Conservation (phyloP, 2,329 filamentous ascomycete genomes). For the Ophiostoma sp. region DNA sequence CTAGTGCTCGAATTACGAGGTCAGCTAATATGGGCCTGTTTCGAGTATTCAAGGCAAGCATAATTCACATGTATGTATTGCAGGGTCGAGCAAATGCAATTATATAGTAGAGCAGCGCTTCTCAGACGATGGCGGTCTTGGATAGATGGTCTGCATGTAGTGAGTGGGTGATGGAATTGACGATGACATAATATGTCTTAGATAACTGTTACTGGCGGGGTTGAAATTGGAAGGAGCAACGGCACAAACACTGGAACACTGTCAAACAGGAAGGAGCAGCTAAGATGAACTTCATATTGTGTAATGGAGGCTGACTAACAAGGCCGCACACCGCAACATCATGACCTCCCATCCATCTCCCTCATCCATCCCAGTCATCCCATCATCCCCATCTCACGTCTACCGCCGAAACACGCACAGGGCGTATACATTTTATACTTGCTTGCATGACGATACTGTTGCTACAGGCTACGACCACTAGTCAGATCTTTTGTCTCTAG, state of each 20-base stretch:
- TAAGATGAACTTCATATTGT: not conserved
- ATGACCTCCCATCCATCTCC: not conserved
- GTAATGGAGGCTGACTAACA: not conserved
- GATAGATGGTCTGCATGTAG: not conserved
- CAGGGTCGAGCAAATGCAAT: too few species aligned
- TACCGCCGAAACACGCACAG: not conserved
- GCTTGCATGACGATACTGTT: constrained; percentile 2
- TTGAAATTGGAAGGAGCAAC: not conserved
- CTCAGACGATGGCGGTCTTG: constrained; percentile 2
- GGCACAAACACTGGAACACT: not conserved
- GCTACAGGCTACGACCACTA: constrained; percentile 12
- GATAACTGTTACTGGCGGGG: not conserved
- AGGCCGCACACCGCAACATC: constrained; percentile 12
- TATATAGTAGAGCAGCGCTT: not conserved
- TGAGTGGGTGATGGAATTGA: not conserved
- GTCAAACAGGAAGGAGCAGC: not conserved
- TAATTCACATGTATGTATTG: not conserved
- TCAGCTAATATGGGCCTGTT: not conserved
- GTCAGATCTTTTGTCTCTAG: not conserved
- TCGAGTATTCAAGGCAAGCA: constrained; percentile 1
- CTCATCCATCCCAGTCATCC: not conserved
- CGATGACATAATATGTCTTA: not conserved
- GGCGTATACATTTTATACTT: constrained; percentile 4
- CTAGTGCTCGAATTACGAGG: constrained; percentile 10
- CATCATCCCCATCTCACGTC: not conserved